Conservation (phyloP, 2,329 filamentous ascomycete species). For the Fonsecaea pedrosoi region DNA sequence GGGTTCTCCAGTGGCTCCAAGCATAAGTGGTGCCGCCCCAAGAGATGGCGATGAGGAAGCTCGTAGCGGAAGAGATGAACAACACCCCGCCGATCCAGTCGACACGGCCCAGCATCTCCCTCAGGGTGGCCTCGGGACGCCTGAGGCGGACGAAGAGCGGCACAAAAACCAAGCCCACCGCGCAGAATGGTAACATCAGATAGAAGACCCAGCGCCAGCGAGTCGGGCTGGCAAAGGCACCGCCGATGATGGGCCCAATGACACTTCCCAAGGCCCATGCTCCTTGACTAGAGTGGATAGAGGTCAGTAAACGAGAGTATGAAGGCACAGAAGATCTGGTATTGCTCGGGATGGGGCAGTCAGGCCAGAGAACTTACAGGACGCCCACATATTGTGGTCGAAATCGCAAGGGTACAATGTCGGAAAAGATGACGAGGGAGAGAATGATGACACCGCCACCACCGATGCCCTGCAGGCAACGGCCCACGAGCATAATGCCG, state of each 20-base stretch:
- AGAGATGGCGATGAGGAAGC: slow-evolving; percentile 52
- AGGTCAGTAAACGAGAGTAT: not conserved
- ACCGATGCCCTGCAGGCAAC: slow-evolving; percentile 55
- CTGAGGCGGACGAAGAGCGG: slow-evolving; percentile 46
- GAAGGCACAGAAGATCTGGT: not conserved
- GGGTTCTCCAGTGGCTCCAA: slow-evolving; percentile 50
- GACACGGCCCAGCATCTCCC: slow-evolving; percentile 41
- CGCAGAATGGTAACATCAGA: slow-evolving; percentile 50
- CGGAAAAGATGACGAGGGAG: slow-evolving; percentile 52
- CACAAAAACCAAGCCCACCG: slow-evolving; percentile 36
- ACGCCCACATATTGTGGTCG: slow-evolving; percentile 46
- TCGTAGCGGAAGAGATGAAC: slow-evolving; percentile 48
- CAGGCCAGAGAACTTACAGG: slow-evolving; percentile 32
- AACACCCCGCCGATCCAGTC: slow-evolving; percentile 55
- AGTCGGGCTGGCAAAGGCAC: slow-evolving; percentile 48
- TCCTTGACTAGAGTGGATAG: slow-evolving; percentile 28
- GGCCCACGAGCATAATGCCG: slow-evolving; percentile 51
- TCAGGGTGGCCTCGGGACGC: slow-evolving; percentile 40
- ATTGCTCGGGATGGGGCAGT: not conserved
- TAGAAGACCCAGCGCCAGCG: slow-evolving; percentile 49
- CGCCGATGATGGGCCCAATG: slow-evolving; percentile 48
- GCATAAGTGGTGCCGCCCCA: slow-evolving; percentile 51
- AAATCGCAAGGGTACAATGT: slow-evolving; percentile 48
- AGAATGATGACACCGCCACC: slow-evolving; percentile 54
- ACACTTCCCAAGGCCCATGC: slow-evolving; percentile 45